These are phyloP conservation scores for Rhizophora apiculata DNA, from an alignment of 345 rosid species.

Conservation along the genomic window DNA sequence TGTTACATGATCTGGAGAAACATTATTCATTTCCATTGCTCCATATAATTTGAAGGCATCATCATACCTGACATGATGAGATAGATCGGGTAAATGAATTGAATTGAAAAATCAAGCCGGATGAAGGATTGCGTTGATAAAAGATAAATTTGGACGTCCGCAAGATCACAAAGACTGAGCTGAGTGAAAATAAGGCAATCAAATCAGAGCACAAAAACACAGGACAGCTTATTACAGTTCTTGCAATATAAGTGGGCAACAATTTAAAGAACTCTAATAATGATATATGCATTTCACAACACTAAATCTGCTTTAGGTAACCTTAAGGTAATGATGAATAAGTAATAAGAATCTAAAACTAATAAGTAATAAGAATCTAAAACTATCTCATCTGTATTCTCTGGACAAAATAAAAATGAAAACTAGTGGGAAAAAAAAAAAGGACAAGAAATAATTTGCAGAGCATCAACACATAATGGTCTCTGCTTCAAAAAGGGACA, in stretches of 20 bases:
- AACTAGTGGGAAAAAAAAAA: no score
- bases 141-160: neutral
- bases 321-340: neutral
- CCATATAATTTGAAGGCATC: constrained; percentile 70
- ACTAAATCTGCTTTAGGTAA: neutral
- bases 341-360: no score
- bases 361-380: no score
- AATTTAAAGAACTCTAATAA: neutral
- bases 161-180: no score
- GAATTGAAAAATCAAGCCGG: neutral
- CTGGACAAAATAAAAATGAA: no score
- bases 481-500: no score
- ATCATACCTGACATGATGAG: constrained; percentile 46
- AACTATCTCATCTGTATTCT: no score
- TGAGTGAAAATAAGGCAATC: no score
- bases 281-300: neutral
- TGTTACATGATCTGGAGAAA: constrained; percentile 66
- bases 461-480: no score
- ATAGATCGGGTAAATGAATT: constrained; percentile 1
- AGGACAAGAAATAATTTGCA: no score
- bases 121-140: neutral
- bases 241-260: neutral
- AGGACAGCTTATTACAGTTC: neutral
- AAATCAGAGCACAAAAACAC: neutral
- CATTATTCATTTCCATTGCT: constrained; percentile 59